Evolutionary conservation across 441 rosid genomes (phyloP), one percentile per base, ranked within the genome.

Genomic region (Populus hybrid): DNA sequence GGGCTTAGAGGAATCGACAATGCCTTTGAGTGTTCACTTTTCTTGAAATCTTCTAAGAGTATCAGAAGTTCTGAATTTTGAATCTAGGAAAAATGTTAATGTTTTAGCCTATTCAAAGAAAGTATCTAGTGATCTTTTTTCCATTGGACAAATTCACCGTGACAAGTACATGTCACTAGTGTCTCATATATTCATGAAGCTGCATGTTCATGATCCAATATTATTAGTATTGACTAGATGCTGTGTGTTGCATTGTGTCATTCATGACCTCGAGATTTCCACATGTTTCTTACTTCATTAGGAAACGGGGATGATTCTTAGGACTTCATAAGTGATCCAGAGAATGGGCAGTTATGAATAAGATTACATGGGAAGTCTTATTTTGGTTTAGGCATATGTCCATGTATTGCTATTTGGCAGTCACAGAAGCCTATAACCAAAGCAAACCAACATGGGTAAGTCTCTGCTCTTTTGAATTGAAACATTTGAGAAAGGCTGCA

Each of bases 51-150:
- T 80, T 73, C 78, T 32, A 72, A 84, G 85, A 78, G 73, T 36
- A 71, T 79, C 78, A 83, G 85, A 82, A 84, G 84, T 88, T 89
- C 78, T 87, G 88, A 79, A 79, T 84, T 76, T 73, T 78, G 77
- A 76, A 65, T 32, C 35, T 36, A 16, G 75, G 75, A 40, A 40
- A 40, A 1, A 1, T 40, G 2, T 40, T 40, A 40, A 40, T 40
- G 3, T 40, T 40, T 40, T 8, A 40, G 46, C 46, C 46, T 40
- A 2, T 40, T 40, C 3, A 40, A 40, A 10, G 46, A 40, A 40
- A 40, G 64, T 50, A 5, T 69, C 36, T 65, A 40, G 46, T 9
- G 46, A 40, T 40, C 46, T 40, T 40, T 40, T 40, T 40, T 40
- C 12, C 11, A 10, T 10, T 40, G 11, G 42, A 38, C 42, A 8